Conservation (phyloP, 2,329 filamentous ascomycete species). For the Pyrenochaeta sp. region DNA sequence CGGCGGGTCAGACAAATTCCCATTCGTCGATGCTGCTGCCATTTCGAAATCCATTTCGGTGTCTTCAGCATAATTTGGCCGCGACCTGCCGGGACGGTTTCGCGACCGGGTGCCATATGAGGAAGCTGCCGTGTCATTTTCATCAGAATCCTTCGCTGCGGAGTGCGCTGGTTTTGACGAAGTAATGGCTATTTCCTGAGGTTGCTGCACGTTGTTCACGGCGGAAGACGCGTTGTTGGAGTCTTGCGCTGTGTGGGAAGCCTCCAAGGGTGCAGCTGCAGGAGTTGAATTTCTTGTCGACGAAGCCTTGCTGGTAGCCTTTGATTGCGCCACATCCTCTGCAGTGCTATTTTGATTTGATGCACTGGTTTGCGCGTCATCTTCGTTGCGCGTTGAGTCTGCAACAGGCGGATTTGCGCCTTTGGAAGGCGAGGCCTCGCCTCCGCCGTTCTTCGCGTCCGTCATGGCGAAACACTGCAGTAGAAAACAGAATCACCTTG, state of each 20-base stretch:
- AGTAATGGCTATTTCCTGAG: constrained; percentile 37
- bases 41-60: constrained; percentile 89
- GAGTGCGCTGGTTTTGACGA: constrained; percentile 41
- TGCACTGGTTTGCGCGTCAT: constrained; percentile 37
- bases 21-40: constrained; percentile 65
- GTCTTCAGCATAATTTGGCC: constrained; percentile 96
- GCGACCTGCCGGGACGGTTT: constrained; percentile 80
- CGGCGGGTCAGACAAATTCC: constrained; percentile 56
- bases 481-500: constrained; percentile 25
- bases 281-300: constrained; percentile 47
- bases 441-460: constrained; percentile 48
- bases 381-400: constrained; percentile 39
- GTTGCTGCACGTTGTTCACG: constrained; percentile 37
- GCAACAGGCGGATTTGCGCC: constrained; percentile 39
- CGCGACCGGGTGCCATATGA: constrained; percentile 90
- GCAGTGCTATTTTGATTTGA: constrained; percentile 26
- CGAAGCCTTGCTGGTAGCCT: constrained; percentile 44
- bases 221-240: constrained; percentile 37
- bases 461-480: constrained; percentile 41
- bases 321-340: constrained; percentile 40
- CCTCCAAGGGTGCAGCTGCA: constrained; percentile 35
- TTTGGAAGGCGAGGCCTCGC: constrained; percentile 42
- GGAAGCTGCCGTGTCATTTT: constrained; percentile 61
- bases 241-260: constrained; percentile 30
- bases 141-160: constrained; percentile 44